Conservation (phyloP, 805 yeast species). For the Hanseniaspora pseudoguilliermondii region DNA sequence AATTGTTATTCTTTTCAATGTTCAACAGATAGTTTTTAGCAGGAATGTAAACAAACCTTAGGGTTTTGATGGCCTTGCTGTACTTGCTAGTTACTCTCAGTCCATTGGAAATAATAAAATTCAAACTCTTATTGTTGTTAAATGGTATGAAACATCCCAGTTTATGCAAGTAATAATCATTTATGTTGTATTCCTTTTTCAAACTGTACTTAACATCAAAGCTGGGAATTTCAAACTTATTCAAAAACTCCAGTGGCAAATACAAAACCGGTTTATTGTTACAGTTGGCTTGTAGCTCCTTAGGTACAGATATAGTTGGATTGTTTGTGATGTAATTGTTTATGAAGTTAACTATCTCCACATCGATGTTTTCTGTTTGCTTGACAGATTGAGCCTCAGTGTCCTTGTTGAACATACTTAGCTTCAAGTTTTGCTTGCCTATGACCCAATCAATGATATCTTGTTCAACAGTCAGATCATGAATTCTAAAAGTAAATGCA, state of each 20-base stretch:
- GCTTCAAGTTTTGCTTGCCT: not conserved
- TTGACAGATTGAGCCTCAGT: not conserved
- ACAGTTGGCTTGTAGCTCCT: conserved; percentile 20
- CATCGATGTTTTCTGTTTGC: not conserved
- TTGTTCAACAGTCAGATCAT: not conserved
- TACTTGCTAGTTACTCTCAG: conserved; percentile 49
- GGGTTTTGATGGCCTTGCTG: conserved; percentile 38
- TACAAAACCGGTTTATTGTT: conserved; percentile 47
- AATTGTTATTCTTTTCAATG: not conserved
- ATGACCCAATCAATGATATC: not conserved
- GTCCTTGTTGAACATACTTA: not conserved
- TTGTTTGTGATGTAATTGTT: not conserved
- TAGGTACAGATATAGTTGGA: conserved; percentile 1
- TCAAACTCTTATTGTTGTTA: conserved; percentile 28
- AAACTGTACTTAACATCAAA: conserved; percentile 46
- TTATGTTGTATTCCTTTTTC: conserved; percentile 23
- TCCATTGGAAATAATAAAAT: conserved; percentile 35
- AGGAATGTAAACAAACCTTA: conserved; percentile 42
- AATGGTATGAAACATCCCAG: conserved; percentile 62
- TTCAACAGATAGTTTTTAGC: conserved; percentile 12
- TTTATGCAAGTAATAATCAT: conserved; percentile 4
- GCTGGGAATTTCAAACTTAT: conserved; percentile 9
- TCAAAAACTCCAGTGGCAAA: conserved; percentile 24
- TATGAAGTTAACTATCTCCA: not conserved
- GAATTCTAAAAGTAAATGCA: not conserved